These are phyloP conservation scores for Tanacetum coccineum DNA, from an alignment of 129 eudicot species.

Conservation along the genomic window DNA sequence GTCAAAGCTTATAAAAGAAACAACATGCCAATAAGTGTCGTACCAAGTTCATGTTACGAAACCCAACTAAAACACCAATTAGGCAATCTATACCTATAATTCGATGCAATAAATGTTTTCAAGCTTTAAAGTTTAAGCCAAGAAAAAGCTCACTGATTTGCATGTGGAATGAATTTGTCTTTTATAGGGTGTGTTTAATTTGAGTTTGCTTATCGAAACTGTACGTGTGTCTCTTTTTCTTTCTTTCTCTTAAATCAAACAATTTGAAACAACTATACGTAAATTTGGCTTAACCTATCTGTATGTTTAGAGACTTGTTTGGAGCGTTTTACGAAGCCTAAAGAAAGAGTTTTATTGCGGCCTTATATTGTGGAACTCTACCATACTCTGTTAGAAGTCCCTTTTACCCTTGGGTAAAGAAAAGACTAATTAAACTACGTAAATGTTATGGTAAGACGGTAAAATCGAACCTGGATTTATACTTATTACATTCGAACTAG, in stretches of 20 bases:
- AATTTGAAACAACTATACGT: not conserved
- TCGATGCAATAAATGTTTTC: not conserved
- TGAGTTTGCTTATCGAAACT: not conserved
- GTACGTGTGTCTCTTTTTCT: not conserved
- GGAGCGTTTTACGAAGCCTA: too few relatives aligned
- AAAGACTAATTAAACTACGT: too few relatives aligned
- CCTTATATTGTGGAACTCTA: too few relatives aligned
- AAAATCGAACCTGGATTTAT: too few relatives aligned
- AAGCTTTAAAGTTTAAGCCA: not conserved
- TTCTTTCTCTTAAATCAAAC: not conserved
- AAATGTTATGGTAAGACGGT: too few relatives aligned
- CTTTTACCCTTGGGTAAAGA: too few relatives aligned
- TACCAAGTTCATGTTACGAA: slow-evolving; percentile 10
- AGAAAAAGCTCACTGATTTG: not conserved
- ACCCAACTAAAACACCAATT: slow-evolving; percentile 13
- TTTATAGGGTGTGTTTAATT: not conserved
- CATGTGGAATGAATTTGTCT: slow-evolving; percentile 6
- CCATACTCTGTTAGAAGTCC: too few relatives aligned
- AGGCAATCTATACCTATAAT: not conserved
- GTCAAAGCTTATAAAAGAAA: not conserved
- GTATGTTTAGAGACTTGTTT: too few relatives aligned
- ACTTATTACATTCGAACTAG: too few relatives aligned
- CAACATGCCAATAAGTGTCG: slow-evolving; percentile 1
- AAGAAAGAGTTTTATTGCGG: too few relatives aligned
- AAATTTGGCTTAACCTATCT: too few relatives aligned